A percentile compares a stretch with the other conserved stretches of the same genome.
Evolutionary conservation across 2,329 filamentous ascomycete species (phyloP).

Genomic region (Drechslerella coelobrocha): DNA sequence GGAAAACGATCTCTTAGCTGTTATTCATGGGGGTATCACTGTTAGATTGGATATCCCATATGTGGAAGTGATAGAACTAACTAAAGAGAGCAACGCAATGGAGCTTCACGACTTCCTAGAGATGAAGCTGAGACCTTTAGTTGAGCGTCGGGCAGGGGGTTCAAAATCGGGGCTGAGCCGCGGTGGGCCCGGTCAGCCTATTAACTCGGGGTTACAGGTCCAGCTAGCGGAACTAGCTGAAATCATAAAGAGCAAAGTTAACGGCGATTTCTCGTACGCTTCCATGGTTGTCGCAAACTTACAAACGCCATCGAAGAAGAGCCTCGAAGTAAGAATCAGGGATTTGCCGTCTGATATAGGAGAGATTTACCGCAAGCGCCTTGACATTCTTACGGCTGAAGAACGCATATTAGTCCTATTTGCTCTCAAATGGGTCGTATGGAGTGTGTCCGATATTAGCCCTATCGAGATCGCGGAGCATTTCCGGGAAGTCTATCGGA

Average conservation of each 20-base stretch:
- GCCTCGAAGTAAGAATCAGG: slow-evolving; percentile 15
- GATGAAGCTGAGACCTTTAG: slow-evolving; percentile 11
- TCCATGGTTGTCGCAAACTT: slow-evolving; percentile 21
- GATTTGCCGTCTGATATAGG: background rate
- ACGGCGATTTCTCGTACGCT: slow-evolving; percentile 33
- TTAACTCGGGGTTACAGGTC: background rate
- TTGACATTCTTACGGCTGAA: slow-evolving; percentile 19
- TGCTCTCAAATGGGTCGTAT: slow-evolving; percentile 24
- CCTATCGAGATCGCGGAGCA: slow-evolving; percentile 31
- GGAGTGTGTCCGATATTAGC: slow-evolving; percentile 20
- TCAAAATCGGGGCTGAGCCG: background rate
- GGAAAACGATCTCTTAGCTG: background rate
- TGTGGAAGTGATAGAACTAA: slow-evolving; percentile 5
- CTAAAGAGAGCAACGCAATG: background rate
- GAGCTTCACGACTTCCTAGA: slow-evolving; percentile 13
- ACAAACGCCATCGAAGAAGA: slow-evolving; percentile 27
- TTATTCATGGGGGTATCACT: background rate
- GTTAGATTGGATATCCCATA: background rate
- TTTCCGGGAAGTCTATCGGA: slow-evolving; percentile 19
- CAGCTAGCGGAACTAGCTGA: slow-evolving; percentile 5
- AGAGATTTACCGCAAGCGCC: slow-evolving; percentile 21
- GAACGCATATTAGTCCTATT: slow-evolving; percentile 19
- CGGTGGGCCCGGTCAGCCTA: background rate
- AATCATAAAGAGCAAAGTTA: slow-evolving; percentile 12
- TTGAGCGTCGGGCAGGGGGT: slow-evolving; percentile 9